These are phyloP conservation scores for Sphaceloma murrayae DNA, from an alignment of 2,329 filamentous ascomycete genomes.

Conservation along the genomic window DNA sequence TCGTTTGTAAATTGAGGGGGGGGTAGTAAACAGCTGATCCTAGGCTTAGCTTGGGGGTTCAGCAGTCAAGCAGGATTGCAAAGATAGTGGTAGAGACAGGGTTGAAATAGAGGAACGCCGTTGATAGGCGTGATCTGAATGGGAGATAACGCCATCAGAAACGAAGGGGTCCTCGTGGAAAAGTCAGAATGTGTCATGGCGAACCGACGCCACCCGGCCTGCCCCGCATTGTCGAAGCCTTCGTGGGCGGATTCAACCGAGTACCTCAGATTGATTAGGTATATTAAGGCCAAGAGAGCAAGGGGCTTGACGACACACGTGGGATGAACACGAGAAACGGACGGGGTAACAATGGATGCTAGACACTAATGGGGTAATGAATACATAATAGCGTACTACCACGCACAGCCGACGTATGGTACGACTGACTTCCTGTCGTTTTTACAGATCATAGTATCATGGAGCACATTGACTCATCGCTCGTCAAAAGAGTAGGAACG, in stretches of 20 bases:
- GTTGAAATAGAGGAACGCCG: constrained; percentile 14
- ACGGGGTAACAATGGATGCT: too few relatives aligned
- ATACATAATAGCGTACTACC: constrained; percentile 15
- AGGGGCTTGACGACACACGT: too few relatives aligned
- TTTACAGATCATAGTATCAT: constrained; percentile 13
- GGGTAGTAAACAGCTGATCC: neutral
- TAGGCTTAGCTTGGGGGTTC: constrained; percentile 1
- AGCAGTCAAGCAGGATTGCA: too few relatives aligned
- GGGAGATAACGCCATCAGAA: constrained; percentile 14
- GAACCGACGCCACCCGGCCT: too few relatives aligned
- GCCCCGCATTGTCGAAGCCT: too few relatives aligned
- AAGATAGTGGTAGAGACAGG: constrained; percentile 13
- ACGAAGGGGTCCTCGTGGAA: constrained; percentile 3
- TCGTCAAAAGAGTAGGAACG: constrained; percentile 7
- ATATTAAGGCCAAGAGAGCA: too few relatives aligned
- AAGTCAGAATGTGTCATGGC: constrained; percentile 5
- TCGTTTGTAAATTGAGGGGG: constrained; percentile 11
- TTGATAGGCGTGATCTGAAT: constrained; percentile 10
- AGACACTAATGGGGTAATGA: constrained; percentile 7
- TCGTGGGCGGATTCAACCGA: too few relatives aligned
- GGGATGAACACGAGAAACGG: constrained; percentile 1
- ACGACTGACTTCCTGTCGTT: too few relatives aligned
- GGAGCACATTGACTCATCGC: constrained; percentile 12
- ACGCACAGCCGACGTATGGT: too few relatives aligned
- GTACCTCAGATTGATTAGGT: too few relatives aligned